Evolutionary conservation across 495 filamentous ascomycete species (phyloP), one percentile per base, ranked within the genome.

Genomic region (Tirmania nivea): DNA sequence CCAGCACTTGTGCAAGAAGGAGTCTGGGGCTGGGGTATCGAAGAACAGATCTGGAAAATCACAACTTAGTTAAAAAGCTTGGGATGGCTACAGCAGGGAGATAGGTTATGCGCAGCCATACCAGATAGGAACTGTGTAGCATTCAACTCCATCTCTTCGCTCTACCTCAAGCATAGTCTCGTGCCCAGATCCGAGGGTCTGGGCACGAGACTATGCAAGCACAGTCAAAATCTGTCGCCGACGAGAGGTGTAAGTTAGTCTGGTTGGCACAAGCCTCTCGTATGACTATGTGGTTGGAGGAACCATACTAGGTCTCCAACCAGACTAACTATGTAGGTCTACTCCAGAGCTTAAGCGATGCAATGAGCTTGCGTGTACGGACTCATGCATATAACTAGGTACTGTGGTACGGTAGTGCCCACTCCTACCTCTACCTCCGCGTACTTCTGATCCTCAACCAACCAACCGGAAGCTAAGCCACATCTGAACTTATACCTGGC

Each of bases 1-100:
- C 73, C 73, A 74, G 58, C 72, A 76, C 35, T 68, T 45, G 2
- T 14, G 39, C 4, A 45, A 19, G 39, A 45, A 8, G 1, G 17
- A 14, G 12, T 8, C 3, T 45, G 1, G 39, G 39, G 12, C 0
- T 31, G 7, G 25, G 2, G 0, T 31, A 31, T 31, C 25, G 25
- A 31, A 66, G 20, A 56, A 6, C 9, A 47, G 14, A 19, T 47
- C 42, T 47, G 42, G 19, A 47, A 47, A 47, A 1, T n/a, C n/a
- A n/a, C 14, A 1, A 47, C 9, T 3, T 3, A 19, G 19, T 47
- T 47, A 19, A n/a, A n/a, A n/a, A n/a, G 14, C 42, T n/a, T 3
- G 2, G 19, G 42, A 47, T n/a, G 9, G 14, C 42, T 19, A 47
- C 2, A 19, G 12, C 17, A 14, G 12, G 4, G 39, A 47, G 39